A percentile compares a stretch with the other conserved stretches of the same genome.
Evolutionary conservation across 2,329 filamentous ascomycete species (phyloP).

Genomic region (Colletotrichum sp.): DNA sequence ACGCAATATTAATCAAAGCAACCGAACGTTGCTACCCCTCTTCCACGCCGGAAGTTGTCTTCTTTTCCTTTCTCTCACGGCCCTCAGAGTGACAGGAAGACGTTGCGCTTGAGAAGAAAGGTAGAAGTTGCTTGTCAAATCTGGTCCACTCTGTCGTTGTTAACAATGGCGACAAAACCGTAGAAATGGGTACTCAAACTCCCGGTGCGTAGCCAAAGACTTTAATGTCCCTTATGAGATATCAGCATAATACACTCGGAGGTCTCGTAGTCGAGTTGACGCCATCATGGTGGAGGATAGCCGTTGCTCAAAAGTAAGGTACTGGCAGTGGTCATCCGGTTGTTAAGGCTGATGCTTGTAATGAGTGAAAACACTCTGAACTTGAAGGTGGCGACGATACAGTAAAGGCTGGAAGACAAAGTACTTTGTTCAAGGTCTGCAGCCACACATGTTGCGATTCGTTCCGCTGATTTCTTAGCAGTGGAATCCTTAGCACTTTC

Average conservation of each 20-base stretch:
- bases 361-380: neutral
- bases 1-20: neutral
- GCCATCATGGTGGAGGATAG: neutral
- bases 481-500: neutral
- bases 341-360: neutral
- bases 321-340: neutral
- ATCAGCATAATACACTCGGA: neutral
- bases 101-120: neutral
- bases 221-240: neutral
- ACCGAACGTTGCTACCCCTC: neutral
- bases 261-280: accelerated
- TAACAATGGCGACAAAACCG: neutral
- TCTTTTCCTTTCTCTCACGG: neutral
- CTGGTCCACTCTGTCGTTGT: neutral
- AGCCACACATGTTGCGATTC: neutral
- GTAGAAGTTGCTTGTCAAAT: neutral
- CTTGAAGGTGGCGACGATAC: neutral
- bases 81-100: neutral
- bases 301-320: neutral
- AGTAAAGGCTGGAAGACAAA: accelerated
- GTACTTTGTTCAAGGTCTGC: neutral
- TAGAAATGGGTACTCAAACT: neutral
- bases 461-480: accelerated
- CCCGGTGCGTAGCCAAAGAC: neutral
- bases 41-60: neutral